Evolutionary conservation across 768 basidiomycete species (phyloP), one percentile per base, ranked within the genome.

Genomic region (Fomitopsis pulvina): DNA sequence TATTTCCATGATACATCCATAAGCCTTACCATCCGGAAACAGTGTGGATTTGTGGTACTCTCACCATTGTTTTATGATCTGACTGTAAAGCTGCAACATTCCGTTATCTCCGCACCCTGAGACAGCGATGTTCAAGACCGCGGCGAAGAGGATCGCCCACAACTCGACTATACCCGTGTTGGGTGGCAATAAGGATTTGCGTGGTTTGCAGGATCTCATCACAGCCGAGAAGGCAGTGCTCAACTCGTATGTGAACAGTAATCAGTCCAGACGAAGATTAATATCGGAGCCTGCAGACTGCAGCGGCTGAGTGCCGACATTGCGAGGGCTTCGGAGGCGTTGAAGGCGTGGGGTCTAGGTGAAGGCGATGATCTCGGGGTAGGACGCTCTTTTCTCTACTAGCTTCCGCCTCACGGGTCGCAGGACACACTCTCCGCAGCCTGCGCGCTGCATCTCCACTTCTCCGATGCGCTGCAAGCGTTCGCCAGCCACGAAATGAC

Each of bases 161-260:
- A 92, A 91, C 61, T 83, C 90, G 1, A 86, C 88, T 3, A 71
- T 93, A 5, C 86, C 92, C 38, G 73, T 80, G 0, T 66, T 90
- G 4, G 70, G 73, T 16, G 74, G 53, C n/a, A 92, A 91, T 63
- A 81, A 83, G 58, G 92, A 94, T 63, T 68, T 93, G 3, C 71
- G 85, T 24, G 80, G 83, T 0, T 70, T 96, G 7, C 92, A 96
- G 62, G 92, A 93, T 60, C 74, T 95, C 54, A 97, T 97, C 49
- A 85, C 81, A 2, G 79, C 87, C 1, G 92, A 96, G 68, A 97
- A 97, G 70, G 69, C 77, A 6, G 82, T 94, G 7, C 72, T 94
- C 26, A 68, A 74, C 42, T 78, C 86, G 89, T 92, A 58, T 59
- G 83, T 73, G 9, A 0, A 7, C 16, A 29, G 26, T 16, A 45